These are phyloP conservation scores for Chamaecyparis obtusa DNA, from an alignment of 75 land plant genomes.

Conservation along the genomic window DNA sequence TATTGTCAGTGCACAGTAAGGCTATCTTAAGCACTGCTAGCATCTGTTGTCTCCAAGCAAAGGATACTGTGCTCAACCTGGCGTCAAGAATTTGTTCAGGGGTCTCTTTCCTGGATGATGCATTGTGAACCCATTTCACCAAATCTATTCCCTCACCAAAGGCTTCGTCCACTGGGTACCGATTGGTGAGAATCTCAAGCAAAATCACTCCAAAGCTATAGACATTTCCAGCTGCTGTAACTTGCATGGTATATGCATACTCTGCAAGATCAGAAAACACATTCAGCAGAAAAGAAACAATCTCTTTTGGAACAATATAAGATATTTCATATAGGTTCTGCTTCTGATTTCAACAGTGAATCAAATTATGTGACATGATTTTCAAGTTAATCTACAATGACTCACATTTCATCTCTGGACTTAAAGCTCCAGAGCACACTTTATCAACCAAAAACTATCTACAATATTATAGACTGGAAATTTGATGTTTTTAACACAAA, in stretches of 20 bases:
- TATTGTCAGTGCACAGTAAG: slow-evolving; percentile 61
- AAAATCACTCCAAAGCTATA: slow-evolving; percentile 89
- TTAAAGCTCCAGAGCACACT: not conserved
- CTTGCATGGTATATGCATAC: slow-evolving; percentile 96
- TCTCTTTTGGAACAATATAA: not conserved
- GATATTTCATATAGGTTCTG: too few species aligned
- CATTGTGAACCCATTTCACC: slow-evolving; percentile 85
- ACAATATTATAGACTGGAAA: too few species aligned
- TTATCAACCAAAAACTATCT: not conserved
- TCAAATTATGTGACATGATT: too few species aligned
- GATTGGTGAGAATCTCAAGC: slow-evolving; percentile 79
- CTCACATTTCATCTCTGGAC: not conserved
- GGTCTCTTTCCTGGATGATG: slow-evolving; percentile 67
- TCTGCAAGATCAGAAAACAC: slow-evolving; percentile 43
- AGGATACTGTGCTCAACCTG: slow-evolving; percentile 64
- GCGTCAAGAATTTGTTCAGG: slow-evolving; percentile 86
- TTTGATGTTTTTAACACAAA: not conserved
- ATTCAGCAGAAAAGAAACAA: not conserved
- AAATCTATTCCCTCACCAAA: slow-evolving; percentile 80
- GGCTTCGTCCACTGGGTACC: slow-evolving; percentile 67
- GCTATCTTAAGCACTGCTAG: slow-evolving; percentile 78
- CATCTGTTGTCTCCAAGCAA: slow-evolving; percentile 82
- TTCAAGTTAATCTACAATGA: too few species aligned
- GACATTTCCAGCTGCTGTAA: slow-evolving; percentile 83
- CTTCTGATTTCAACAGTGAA: too few species aligned